Conservation (phyloP, 2,329 filamentous ascomycete species). For the Aurifilum marmelostoma region DNA sequence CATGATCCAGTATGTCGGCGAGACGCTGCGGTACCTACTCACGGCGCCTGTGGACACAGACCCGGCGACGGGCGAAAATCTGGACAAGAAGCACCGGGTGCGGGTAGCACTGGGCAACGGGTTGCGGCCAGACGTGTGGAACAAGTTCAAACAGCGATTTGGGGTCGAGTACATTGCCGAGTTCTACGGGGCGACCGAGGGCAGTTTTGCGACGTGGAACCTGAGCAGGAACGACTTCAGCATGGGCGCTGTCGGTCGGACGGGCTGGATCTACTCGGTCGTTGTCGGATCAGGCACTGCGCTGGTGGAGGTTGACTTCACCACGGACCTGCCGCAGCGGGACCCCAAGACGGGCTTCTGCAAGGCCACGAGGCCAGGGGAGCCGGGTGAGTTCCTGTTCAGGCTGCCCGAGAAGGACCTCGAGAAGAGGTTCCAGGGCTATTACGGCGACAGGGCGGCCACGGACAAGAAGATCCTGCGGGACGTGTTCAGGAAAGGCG, state of each 20-base stretch:
- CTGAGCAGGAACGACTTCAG: slow-evolving; percentile 71
- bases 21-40: slow-evolving; percentile 82
- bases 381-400: slow-evolving; percentile 77
- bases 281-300: slow-evolving; percentile 55
- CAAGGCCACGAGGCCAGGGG: slow-evolving; percentile 57
- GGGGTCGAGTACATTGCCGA: slow-evolving; percentile 73
- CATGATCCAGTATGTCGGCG: slow-evolving; percentile 84
- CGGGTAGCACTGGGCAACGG: slow-evolving; percentile 82
- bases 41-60: slow-evolving; percentile 66
- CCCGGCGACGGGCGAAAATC: slow-evolving; percentile 63
- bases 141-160: slow-evolving; percentile 79
- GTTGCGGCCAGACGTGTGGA: slow-evolving; percentile 83
- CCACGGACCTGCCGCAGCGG: slow-evolving; percentile 68
- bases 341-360: slow-evolving; percentile 73
- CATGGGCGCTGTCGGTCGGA: slow-evolving; percentile 77
- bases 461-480: slow-evolving; percentile 75
- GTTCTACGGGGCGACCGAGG: slow-evolving; percentile 82
- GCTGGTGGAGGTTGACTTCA: slow-evolving; percentile 72
- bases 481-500: slow-evolving; percentile 73
- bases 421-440: slow-evolving; percentile 73
- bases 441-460: slow-evolving; percentile 74
- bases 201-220: slow-evolving; percentile 72
- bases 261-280: slow-evolving; percentile 63
- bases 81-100: slow-evolving; percentile 76
- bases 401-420: slow-evolving; percentile 68